phyloP scores from a whole-genome alignment of 2,329 filamentous ascomycete species.

The Pseudogymnoascus sp. region DNA sequence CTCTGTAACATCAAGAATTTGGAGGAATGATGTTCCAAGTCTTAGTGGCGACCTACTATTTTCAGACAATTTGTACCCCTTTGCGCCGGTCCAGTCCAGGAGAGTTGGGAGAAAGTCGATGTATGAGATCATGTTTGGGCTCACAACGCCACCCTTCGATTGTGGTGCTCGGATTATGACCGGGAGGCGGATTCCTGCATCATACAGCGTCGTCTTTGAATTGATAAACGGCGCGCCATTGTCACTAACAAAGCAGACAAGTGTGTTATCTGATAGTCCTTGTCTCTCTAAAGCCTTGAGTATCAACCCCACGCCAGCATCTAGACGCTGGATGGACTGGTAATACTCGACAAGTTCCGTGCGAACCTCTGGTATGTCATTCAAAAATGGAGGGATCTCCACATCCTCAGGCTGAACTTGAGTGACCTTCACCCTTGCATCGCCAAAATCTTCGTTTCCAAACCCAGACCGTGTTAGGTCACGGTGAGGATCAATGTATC shows the following conservation, averaged over 20 bases:
- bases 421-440: conserved; percentile 9
- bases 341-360: conserved; percentile 24
- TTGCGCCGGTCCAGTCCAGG: conserved; percentile 27
- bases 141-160: conserved; percentile 21
- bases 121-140: conserved; percentile 32
- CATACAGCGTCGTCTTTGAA: conserved; percentile 35
- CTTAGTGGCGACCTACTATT: conserved; percentile 14
- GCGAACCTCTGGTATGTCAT: conserved; percentile 20
- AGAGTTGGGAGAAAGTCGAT: conserved; percentile 33
- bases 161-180: conserved; percentile 29
- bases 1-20: conserved; percentile 22
- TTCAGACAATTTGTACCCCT: conserved; percentile 13
- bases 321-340: conserved; percentile 24
- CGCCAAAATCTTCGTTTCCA: conserved; percentile 25
- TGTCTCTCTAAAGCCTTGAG: conserved; percentile 23
- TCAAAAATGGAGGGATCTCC: conserved; percentile 22
- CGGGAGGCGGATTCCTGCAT: conserved; percentile 32
- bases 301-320: conserved; percentile 30
- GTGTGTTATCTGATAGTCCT: conserved; percentile 26
- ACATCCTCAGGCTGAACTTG: conserved; percentile 9
- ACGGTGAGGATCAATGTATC: conserved; percentile 39
- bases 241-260: conserved; percentile 33
- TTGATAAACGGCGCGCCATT: conserved; percentile 36
- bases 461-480: conserved; percentile 31
- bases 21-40: conserved; percentile 32